Evolutionary conservation across 1,284 basidiomycete species (phyloP).

Genomic region (Cronartium ribicola): DNA sequence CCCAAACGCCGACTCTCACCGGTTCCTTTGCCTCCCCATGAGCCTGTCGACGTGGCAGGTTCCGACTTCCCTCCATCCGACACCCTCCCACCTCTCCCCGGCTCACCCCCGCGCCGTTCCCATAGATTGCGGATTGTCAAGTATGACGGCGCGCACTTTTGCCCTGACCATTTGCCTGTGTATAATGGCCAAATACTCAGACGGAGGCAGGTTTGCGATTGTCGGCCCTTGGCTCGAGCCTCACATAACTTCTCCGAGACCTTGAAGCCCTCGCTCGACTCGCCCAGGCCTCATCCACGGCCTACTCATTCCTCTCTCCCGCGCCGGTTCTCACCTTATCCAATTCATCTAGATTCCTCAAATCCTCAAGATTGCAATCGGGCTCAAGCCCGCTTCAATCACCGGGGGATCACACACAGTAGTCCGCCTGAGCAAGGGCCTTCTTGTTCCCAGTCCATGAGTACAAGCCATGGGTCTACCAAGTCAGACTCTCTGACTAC

Average conservation of each 20-base stretch:
- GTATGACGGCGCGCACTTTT: constrained; percentile 22
- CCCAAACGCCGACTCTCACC: constrained; percentile 2
- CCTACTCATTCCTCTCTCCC: background rate
- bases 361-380: no score
- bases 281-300: background rate
- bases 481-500: no score
- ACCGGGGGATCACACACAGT: no score
- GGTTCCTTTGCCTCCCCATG: background rate
- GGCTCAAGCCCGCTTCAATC: no score
- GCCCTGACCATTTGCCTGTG: constrained; percentile 20
- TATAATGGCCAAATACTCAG: constrained; percentile 18
- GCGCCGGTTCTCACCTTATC: background rate
- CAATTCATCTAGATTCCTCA: background rate
- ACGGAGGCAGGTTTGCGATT: background rate
- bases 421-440: no score
- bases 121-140: constrained; percentile 19
- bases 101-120: constrained; percentile 1
- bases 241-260: background rate
- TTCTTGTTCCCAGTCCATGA: no score
- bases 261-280: background rate
- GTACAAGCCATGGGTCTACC: no score
- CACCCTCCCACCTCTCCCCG: constrained; percentile 6
- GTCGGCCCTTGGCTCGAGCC: background rate
- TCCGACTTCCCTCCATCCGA: background rate
- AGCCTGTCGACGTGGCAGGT: background rate